Base-by-base conservation (phyloP, 139 green algal genomes). In the Chlamydomonas incerta region DNA sequence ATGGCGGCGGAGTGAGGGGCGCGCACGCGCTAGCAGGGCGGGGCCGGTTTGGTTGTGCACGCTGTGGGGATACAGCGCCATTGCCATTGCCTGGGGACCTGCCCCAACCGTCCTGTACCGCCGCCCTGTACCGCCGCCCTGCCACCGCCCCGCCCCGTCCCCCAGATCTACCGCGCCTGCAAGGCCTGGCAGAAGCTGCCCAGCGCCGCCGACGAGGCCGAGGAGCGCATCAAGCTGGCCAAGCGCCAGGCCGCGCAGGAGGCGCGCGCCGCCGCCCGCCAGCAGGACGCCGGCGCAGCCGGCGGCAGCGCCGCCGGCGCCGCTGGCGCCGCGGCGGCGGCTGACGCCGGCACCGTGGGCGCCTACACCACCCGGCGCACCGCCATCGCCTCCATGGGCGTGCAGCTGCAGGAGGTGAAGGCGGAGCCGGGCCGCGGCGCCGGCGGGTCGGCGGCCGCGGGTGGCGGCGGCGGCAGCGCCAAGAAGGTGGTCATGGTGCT, bases 161-260 rank as follows among this genome's bases (percentile, higher is more conserved):
- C 41, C 41, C 60, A 89, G 85, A 57, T 89, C 55, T 89, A 81
- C 75, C 34, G 37, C 23, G 85, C 76, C 11, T 74, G 55, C 31
- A 57, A 86, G 74, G 58, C 18, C 18, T 93, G 91, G 92, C 72
- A 85, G 11, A 34, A 67, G 52, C 82, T 91, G 87, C 76, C 50
- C 47, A 35, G 80, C 2, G 87, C 86, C 24, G 63, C 71, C 14
- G 33, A 93, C 31, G 88, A 88, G 76, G 91, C 85, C 9, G 81
- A 80, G 18, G 28, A 55, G 35, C 28, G 31, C 62, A 55, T 74
- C 29, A 65, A 65, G 13, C 20, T 20, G 3, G 41, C 26, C 41
- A 83, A 74, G 62, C 28, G 23, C 15, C 63, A 65, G 63, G 77
- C 77, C 2, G 46, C 41, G 17, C 6, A 33, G n/a, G 63, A 47